Base-by-base conservation (phyloP, 371 early-diverging fungal genomes). In the Mortierella sp. region DNA sequence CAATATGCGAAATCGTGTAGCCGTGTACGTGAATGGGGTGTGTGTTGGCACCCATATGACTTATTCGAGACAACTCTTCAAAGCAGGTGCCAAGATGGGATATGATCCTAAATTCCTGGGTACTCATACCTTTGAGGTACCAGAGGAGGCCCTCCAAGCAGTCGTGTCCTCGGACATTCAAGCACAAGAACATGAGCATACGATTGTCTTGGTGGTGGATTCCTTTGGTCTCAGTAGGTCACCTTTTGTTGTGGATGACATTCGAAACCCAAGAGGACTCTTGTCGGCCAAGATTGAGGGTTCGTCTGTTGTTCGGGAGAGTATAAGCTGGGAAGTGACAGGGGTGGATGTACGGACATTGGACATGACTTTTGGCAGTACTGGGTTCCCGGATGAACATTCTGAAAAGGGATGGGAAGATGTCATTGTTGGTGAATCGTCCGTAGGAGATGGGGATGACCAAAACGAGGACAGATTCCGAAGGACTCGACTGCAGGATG, bases 31-130 rank as follows among this genome's bases (percentile, higher is more conserved):
- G 46, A 95, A 95, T 74, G 89, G 89, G 1, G 68, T 82, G 21
- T 82, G 88, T 58, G 75, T 93, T 61, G 95, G 94, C 18, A 94
- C 95, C 0, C 93, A 95, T 65, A 91, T 91, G 57, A 92, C 93
- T 0, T 94, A 93, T 70, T 90, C 91, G 43, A 83, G 86, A 16
- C 90, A 87, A 60, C 48, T 90, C 23, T 75, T 89, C 25, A 70
- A 74, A 37, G 82, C 93, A 3, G 93, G 95, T 2, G 83, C 91
- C 18, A 90, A 93, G 48, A 83, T 87, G 43, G 96, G 96, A 4
- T 92, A 93, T 16, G 96, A 96, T 58, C 85, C 88, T 2, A 82
- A 74, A 68, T 84, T 75, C 1, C 57, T 61, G n/a, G 77, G 77
- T 9, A 65, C 66, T 16, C 72, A 72, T 43, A 65, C 53, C 6